Evolutionary conservation across 2,329 filamentous ascomycete species (phyloP), one percentile per base, ranked within the genome.

Genomic region (Thielaviopsis punctulata): DNA sequence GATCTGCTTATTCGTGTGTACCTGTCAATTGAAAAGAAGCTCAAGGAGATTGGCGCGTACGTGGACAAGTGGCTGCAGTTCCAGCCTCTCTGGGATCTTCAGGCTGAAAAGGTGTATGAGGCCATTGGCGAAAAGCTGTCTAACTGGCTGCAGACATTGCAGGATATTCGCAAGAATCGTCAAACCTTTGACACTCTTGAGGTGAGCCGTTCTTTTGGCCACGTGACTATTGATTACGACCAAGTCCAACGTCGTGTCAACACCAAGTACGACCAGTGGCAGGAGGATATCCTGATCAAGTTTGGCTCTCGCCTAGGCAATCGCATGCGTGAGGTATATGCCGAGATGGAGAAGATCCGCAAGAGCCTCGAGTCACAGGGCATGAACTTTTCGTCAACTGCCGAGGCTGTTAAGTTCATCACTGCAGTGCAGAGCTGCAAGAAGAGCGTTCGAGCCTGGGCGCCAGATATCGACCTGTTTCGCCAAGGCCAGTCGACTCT

Each of bases 221-320:
- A 94, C 65, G 80, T 96, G 51, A 87, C 84, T 3, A 88, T 99
- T 61, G 90, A 98, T 64, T 98, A 98, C 62, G 92, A 96, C 61
- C 93, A 98, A 66, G 92, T 98, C 0, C 93, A 98, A 66, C 87
- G 90, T 53, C 95, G 95, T 67, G 92, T 99, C 65, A 98, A 96
- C 61, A 87, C 88, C 60, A 98, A 96, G 65, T 99, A 98, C 63
- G 93, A 99, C 63, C 90, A 96, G 65, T 98, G 93, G 92, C 92
- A 99, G 65, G 87, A 95, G 60, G 92, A 99, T 58, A 94, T 98
- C 52, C 73, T 96, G 36, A 78, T 85, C 59, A 95, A 95, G 64
- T 99, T 98, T 66, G 92, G 88, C 36, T 76, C 77, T 53, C 86
- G 92, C 52, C 82, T 98, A 45, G 87, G 89, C 46, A 84, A 79